Percentiles rank a stretch among this genome's conserved stretches.
These are phyloP conservation scores for Trypanosomatidae sp. DNA, from an alignment of 208 protist species.

Conservation along the genomic window DNA sequence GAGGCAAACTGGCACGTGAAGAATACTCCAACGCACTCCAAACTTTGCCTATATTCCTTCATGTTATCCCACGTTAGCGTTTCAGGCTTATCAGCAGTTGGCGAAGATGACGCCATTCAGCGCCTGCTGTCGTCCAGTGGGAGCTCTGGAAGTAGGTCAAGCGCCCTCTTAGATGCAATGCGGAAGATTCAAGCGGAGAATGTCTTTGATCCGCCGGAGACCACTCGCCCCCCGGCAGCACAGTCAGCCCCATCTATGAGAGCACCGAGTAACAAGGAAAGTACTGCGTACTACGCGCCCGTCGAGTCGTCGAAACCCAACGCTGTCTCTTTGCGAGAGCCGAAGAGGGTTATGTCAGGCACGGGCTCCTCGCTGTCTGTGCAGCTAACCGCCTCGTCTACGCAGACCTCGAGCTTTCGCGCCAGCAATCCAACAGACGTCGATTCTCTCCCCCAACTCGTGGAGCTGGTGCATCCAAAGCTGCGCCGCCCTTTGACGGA, in stretches of 20 bases:
- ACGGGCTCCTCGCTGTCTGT: not conserved
- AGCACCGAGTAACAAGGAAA: not conserved
- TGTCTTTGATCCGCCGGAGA: constrained; percentile 13
- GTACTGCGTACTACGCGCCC: not conserved
- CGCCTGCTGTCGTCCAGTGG: constrained; percentile 28
- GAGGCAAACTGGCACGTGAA: not conserved
- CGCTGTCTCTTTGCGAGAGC: constrained; percentile 25
- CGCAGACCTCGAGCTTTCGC: constrained; percentile 33
- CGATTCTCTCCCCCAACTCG: constrained; percentile 42
- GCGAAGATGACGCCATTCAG: constrained; percentile 45
- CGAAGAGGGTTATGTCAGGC: constrained; percentile 5
- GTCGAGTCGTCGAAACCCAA: constrained; percentile 1
- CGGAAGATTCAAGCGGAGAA: constrained; percentile 37
- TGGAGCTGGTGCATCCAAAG: constrained; percentile 70
- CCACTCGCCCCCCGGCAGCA: not conserved
- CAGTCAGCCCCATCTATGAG: not conserved
- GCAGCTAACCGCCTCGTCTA: constrained; percentile 1
- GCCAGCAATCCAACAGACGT: constrained; percentile 45
- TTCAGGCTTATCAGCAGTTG: constrained; percentile 41
- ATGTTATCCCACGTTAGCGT: constrained; percentile 46
- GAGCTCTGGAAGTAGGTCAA: constrained; percentile 5
- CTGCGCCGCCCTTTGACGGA: constrained; percentile 65
- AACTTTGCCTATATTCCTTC: not conserved
- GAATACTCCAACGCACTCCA: not conserved
- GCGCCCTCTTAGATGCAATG: constrained; percentile 31